Evolutionary conservation across 352 stramenopile species (phyloP), one percentile per base, ranked within the genome.

Genomic region (Phytophthora nicotianae): DNA sequence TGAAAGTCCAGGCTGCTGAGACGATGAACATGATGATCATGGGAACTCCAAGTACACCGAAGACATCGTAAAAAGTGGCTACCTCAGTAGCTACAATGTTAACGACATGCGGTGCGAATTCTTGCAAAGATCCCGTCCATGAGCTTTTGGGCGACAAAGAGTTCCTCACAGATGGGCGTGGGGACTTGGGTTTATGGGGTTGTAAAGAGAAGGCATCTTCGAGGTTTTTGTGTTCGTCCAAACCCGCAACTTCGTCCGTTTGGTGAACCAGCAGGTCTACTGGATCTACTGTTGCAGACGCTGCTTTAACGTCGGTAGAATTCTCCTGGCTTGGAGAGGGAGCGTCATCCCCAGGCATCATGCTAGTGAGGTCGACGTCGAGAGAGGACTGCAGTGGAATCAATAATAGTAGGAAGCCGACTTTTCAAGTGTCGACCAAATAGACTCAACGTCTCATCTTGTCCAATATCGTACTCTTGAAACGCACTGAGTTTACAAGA

Each of bases 21-120:
- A 83, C 29, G 76, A 59, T 0, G 68, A 87, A 80, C 6, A 67
- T 48, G 2, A 69, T 10, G 8, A 84, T 29, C 70, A 84, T 84
- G 0, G 72, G 67, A 0, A 83, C 23, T 0, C 73, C 75, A 3
- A 82, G 60, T 2, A 54, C 42, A 3, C 75, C 71, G 26, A 80
- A 85, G 8, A 84, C 56, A 13, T 66, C 51, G 24, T 70, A 61
- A 45, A 80, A 77, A 6, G 58, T 53, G 10, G 52, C 35, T 16
- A 52, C 52, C 21, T 72, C 58, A 7, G 52, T 20, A 5, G 67
- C 24, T n/a, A 68, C 58, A 40, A 52, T 8, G 9, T 56, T 48
- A 8, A 35, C 32, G 16, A 68, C 47, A 7, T 58, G 62, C 5
- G 64, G 20, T 50, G 32, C 32, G n/a, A 38, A n/a, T 7, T 38